Evolutionary conservation across 108 stramenopile species (phyloP), one percentile per base, ranked within the genome.

Genomic region (Cyclotella baltica): DNA sequence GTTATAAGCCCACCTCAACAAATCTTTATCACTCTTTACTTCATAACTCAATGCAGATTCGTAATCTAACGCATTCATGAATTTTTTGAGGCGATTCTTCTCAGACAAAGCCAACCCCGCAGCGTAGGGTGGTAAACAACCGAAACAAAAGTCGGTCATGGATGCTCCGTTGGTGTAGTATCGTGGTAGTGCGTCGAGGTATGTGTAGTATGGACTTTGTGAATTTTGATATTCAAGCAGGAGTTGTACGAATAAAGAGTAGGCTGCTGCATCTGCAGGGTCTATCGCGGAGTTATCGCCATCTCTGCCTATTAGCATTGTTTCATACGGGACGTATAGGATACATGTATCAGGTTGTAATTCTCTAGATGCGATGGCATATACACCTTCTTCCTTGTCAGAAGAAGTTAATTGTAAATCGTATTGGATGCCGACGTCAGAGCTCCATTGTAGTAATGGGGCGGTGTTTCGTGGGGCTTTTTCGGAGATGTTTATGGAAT

Each of bases 81-180:
- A 78, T 29, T 53, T 59, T 4, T 20, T 55, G 4, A 51, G 52
- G 11, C 74, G 4, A 8, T 5, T 59, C 67, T 61, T 66, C 19
- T 80, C 79, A 5, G 38, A 28, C 57, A 75, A 19, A 4, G 57
- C 55, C 0, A 75, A 34, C 22, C 36, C 56, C 23, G 57, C 74
- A 6, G 67, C 74, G 57, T 69, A 64, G n/a, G 79, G 79, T 15
- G 79, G 79, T 43, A 80, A 47, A 55, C 73, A 80, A 22, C 58
- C 66, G 35, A 75, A 80, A 27, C 79, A 80, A 62, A 80, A 80
- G 22, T 62, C 62, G 2, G 73, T 75, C 79, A 80, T 80, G 29
- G 40, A 50, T 22, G 74, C 69, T 20, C 73, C 79, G 48, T 74
- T 72, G 16, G 67, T 68, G 30, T 68, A 75, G 33, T 80, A 75